Percentiles rank a stretch among this genome's conserved stretches.
phyloP scores from a whole-genome alignment of 768 basidiomycete genomes.

The Mrakia hoshinonis region DNA sequence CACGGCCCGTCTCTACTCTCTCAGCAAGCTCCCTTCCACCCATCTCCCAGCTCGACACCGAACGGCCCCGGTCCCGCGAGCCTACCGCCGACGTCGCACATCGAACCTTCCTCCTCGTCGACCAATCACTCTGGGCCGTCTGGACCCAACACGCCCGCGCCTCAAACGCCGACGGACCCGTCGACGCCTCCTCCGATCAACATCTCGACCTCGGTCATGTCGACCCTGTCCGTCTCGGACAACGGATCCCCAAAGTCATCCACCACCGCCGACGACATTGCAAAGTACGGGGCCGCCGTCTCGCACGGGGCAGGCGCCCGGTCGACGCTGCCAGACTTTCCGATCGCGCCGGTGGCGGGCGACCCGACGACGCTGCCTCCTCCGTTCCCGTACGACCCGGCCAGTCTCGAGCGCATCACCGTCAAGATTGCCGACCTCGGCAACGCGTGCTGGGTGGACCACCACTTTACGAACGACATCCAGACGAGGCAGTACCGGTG shows the following conservation, averaged over 20 bases:
- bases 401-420: conserved; percentile 62
- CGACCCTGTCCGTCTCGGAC: conserved; percentile 23
- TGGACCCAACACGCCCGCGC: conserved; percentile 33
- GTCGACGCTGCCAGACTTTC: conserved; percentile 28
- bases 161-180: conserved; percentile 37
- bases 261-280: conserved; percentile 14
- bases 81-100: not conserved
- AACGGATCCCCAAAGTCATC: conserved; percentile 5
- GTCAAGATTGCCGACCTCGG: conserved; percentile 99
- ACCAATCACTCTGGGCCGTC: conserved; percentile 30
- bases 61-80: conserved; percentile 2
- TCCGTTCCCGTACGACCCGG: conserved; percentile 36
- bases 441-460: conserved; percentile 84
- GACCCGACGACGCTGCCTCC: conserved; percentile 44
- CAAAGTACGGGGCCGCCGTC: conserved; percentile 20
- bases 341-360: conserved; percentile 40
- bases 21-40: conserved; percentile 53
- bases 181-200: conserved; percentile 35
- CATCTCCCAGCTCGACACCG: conserved; percentile 2
- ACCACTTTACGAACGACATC: conserved; percentile 85
- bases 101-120: conserved; percentile 9
- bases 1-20: conserved; percentile 51
- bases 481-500: conserved; percentile 96
- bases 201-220: conserved; percentile 36
- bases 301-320: conserved; percentile 31